Conservation (phyloP, 805 yeast genomes). For the Metschnikowia anglica region DNA sequence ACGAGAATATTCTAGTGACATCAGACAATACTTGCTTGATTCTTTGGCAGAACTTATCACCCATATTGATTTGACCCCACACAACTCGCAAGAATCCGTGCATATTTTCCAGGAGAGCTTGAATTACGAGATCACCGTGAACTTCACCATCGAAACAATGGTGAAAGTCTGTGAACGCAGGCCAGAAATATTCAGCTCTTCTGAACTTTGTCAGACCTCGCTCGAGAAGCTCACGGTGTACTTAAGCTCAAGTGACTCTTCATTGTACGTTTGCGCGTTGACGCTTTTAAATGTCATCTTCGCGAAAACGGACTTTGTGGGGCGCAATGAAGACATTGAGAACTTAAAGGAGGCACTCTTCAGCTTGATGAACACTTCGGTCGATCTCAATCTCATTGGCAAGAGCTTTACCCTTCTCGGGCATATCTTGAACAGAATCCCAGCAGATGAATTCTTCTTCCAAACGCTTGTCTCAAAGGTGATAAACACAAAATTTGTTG, state of each 20-base stretch:
- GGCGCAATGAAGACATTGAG: constrained; percentile 1
- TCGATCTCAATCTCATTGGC: constrained; percentile 14
- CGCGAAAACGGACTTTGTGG: constrained; percentile 4
- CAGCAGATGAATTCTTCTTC: constrained; percentile 11
- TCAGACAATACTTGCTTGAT: constrained; percentile 27
- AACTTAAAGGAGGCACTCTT: constrained; percentile 10
- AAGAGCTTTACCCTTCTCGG: constrained; percentile 15
- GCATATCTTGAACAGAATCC: constrained; percentile 9
- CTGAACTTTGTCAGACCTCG: constrained; percentile 20
- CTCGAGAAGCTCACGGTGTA: constrained; percentile 22
- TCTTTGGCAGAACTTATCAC: constrained; percentile 26
- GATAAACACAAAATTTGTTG: constrained; percentile 20
- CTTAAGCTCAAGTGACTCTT: constrained; percentile 30
- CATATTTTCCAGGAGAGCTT: constrained; percentile 26
- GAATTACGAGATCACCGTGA: constrained; percentile 28
- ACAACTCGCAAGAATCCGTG: constrained; percentile 11
- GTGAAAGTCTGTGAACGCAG: constrained; percentile 19
- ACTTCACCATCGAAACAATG: constrained; percentile 28
- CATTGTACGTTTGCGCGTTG: constrained; percentile 25
- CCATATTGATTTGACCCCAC: constrained; percentile 12
- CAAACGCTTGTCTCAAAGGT: constrained; percentile 14
- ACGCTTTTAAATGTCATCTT: constrained; percentile 19
- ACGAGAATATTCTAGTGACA: constrained; percentile 30
- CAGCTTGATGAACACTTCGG: constrained; percentile 10
- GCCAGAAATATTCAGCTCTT: constrained; percentile 15